Conservation (phyloP, 495 filamentous ascomycete genomes). For the Annulohypoxylon maeteangense region DNA sequence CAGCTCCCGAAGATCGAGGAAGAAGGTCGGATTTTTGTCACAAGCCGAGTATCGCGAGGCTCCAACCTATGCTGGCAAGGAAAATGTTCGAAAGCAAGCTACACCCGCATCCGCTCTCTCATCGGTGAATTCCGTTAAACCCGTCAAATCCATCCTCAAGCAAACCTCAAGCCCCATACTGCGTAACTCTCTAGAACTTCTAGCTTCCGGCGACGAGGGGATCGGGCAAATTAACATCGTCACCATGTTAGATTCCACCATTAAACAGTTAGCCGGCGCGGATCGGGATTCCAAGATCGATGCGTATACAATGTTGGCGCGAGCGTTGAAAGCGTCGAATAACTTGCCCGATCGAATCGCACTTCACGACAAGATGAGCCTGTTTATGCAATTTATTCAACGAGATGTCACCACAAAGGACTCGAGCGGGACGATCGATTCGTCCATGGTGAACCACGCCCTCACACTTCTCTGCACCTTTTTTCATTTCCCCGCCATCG, state of each 20-base stretch:
- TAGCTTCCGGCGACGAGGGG: constrained; percentile 50
- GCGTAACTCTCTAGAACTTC: constrained; percentile 56
- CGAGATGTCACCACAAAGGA: constrained; percentile 73
- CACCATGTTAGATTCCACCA: constrained; percentile 84
- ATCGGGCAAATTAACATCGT: constrained; percentile 61
- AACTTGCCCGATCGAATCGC: constrained; percentile 75
- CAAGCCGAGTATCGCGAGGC: constrained; percentile 76
- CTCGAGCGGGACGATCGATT: constrained; percentile 63
- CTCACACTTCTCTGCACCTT: constrained; percentile 79
- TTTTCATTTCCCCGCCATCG: constrained; percentile 72
- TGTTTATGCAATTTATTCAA: constrained; percentile 80
- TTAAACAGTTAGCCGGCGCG: constrained; percentile 78
- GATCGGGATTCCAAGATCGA: constrained; percentile 78
- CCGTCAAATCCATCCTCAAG: constrained; percentile 90
- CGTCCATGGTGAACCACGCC: constrained; percentile 76
- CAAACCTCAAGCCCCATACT: constrained; percentile 52
- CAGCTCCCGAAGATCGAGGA: constrained; percentile 63
- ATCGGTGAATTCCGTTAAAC: constrained; percentile 69
- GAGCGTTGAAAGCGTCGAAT: constrained; percentile 80
- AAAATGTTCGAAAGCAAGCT: constrained; percentile 51
- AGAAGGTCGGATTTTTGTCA: constrained; percentile 80
- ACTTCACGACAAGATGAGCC: constrained; percentile 76
- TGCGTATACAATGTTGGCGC: constrained; percentile 81
- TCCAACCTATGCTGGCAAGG: constrained; percentile 58
- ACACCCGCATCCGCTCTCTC: constrained; percentile 63